Evolutionary conservation across 1,284 basidiomycete species (phyloP).

Genomic region (Leccinum cinnamomeum): DNA sequence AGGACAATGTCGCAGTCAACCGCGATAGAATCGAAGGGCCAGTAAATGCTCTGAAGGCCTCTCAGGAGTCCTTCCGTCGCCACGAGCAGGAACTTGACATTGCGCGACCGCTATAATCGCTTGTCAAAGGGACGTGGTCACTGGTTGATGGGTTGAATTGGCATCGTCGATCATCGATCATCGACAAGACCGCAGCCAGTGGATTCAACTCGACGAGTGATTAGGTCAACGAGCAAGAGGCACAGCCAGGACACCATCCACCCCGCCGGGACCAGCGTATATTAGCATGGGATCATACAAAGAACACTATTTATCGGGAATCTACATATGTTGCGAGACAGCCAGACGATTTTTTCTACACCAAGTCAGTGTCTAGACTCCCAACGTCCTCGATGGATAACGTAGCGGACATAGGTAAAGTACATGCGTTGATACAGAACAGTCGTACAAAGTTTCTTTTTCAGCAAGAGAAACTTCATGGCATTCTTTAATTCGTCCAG

Average conservation of each 20-base stretch:
- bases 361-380: not conserved
- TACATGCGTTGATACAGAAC: constrained; percentile 5
- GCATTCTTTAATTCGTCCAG: not conserved
- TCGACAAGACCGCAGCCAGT: too few relatives aligned
- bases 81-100: not conserved
- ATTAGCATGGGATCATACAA: not conserved
- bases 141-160: not conserved
- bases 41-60: not conserved
- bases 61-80: not conserved
- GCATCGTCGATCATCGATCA: not conserved
- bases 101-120: not conserved
- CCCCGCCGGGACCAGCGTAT: too few relatives aligned
- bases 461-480: not conserved
- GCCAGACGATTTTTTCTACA: not conserved
- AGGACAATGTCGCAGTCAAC: not conserved
- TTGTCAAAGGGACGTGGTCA: not conserved
- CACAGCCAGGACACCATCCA: not conserved
- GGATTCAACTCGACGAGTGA: too few relatives aligned
- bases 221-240: too few relatives aligned
- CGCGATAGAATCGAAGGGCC: too few relatives aligned
- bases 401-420: not conserved
- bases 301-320: not conserved
- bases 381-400: not conserved
- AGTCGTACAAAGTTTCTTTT: not conserved
- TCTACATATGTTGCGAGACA: not conserved